phyloP scores from a whole-genome alignment of 345 rosid genomes.

The Carallia pectinifolia region DNA sequence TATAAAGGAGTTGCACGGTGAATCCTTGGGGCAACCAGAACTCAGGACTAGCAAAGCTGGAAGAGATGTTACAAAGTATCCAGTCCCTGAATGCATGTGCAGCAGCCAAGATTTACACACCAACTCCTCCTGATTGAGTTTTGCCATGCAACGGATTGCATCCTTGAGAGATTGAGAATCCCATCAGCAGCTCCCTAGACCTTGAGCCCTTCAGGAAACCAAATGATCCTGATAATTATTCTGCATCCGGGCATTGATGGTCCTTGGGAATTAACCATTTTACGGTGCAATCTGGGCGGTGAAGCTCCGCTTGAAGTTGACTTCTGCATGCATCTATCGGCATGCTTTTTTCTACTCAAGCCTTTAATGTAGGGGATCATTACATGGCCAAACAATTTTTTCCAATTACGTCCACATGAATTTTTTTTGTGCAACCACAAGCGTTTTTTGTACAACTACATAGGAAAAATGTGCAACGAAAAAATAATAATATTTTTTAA shows the following conservation, averaged over 20 bases:
- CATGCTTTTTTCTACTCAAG: background rate
- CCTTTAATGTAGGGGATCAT: no score
- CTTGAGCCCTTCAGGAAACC: conserved; percentile 17
- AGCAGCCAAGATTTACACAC: conserved; percentile 21
- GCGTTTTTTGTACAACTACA: no score
- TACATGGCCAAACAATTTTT: no score
- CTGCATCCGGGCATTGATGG: conserved; percentile 19
- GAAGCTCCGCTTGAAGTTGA: conserved; percentile 3
- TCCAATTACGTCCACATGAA: no score
- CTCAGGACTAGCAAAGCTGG: conserved; percentile 63
- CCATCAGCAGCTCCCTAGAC: conserved; percentile 12
- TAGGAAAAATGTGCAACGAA: no score
- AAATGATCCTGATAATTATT: background rate
- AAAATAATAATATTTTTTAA: no score
- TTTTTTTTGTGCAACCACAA: no score
- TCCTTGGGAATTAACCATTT: conserved; percentile 9
- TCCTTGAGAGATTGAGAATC: background rate
- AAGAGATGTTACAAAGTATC: conserved; percentile 87
- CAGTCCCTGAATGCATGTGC: conserved; percentile 90
- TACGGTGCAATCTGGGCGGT: background rate
- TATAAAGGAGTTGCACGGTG: conserved; percentile 63
- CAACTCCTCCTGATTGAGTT: conserved; percentile 8
- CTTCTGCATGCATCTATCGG: conserved; percentile 3
- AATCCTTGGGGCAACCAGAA: conserved; percentile 89
- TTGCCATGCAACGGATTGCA: background rate